Percentiles rank a stretch among this genome's conserved stretches.
phyloP scores from a whole-genome alignment of 805 yeast species.

The Ogataea dorogensis region DNA sequence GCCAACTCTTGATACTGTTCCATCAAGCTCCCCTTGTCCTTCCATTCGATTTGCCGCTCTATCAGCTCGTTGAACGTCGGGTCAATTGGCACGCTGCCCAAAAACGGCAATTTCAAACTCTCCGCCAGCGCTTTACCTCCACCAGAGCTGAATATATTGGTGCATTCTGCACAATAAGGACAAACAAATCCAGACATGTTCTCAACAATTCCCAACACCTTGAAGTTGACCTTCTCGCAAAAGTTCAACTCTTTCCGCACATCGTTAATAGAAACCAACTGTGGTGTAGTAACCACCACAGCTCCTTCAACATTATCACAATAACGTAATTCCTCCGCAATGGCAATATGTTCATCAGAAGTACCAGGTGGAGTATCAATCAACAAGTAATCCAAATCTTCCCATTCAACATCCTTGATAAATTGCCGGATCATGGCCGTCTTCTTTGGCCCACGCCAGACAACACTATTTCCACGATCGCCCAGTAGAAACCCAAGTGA shows the following conservation, averaged over 20 bases:
- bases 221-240: conserved; percentile 80
- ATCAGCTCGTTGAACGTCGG: conserved; percentile 86
- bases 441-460: conserved; percentile 98
- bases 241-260: conserved; percentile 92
- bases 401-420: conserved; percentile 90
- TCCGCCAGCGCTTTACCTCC: conserved; percentile 81
- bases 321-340: conserved; percentile 82
- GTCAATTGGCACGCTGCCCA: conserved; percentile 92
- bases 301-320: conserved; percentile 83
- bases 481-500: conserved; percentile 84
- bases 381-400: conserved; percentile 68
- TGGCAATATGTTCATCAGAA: conserved; percentile 95
- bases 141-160: conserved; percentile 88
- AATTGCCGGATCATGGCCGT: conserved; percentile 97
- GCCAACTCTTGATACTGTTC: conserved; percentile 38
- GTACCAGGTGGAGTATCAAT: conserved; percentile 99
- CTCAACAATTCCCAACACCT: conserved; percentile 83
- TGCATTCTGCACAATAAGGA: conserved; percentile 89
- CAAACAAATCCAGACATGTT: conserved; percentile 97
- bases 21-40: conserved; percentile 39
- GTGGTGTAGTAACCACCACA: conserved; percentile 94
- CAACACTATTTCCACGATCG: conserved; percentile 85
- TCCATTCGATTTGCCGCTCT: conserved; percentile 73
- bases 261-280: conserved; percentile 87
- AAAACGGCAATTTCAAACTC: conserved; percentile 57